Percentiles rank a stretch among this genome's conserved stretches.
These are phyloP conservation scores for Taiwanofungus camphoratus DNA, from an alignment of 1,284 basidiomycete genomes.

Conservation along the genomic window DNA sequence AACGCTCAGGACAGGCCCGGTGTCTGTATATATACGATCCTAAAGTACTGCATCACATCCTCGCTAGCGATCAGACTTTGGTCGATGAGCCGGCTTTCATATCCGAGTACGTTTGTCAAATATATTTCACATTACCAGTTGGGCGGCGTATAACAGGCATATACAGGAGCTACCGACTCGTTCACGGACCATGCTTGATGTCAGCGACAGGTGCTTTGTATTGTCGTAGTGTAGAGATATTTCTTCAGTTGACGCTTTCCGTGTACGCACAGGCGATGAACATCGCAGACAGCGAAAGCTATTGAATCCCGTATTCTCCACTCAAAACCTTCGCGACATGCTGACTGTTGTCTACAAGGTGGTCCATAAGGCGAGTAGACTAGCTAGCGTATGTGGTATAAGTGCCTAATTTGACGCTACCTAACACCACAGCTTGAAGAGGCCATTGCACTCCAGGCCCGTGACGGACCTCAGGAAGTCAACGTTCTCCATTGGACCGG, in stretches of 20 bases:
- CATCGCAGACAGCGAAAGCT: slow-evolving; percentile 16
- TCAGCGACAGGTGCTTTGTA: slow-evolving; percentile 10
- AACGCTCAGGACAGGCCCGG: neutral
- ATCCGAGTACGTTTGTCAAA: neutral
- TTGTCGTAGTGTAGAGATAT: neutral
- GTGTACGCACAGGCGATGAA: slow-evolving; percentile 12
- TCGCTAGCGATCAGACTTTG: neutral
- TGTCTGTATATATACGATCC: neutral
- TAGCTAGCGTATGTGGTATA: neutral
- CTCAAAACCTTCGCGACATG: slow-evolving; percentile 17
- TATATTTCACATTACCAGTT: no score
- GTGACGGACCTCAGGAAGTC: slow-evolving; percentile 18
- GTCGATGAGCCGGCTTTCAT: neutral
- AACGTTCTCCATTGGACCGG: slow-evolving; percentile 31
- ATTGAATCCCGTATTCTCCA: slow-evolving; percentile 22
- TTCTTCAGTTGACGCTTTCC: neutral
- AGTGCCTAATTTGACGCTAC: neutral
- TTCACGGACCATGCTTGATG: slow-evolving; percentile 15
- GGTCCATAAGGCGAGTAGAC: slow-evolving; percentile 5
- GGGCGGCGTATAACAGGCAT: neutral
- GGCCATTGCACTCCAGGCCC: slow-evolving; percentile 15
- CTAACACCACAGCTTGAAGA: slow-evolving; percentile 10
- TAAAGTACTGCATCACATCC: neutral
- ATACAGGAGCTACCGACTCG: slow-evolving; percentile 3
- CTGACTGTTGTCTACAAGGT: slow-evolving; percentile 18